Evolutionary conservation across 495 filamentous ascomycete species (phyloP), one percentile per base, ranked within the genome.

Genomic region (Aeminium ludgeri): DNA sequence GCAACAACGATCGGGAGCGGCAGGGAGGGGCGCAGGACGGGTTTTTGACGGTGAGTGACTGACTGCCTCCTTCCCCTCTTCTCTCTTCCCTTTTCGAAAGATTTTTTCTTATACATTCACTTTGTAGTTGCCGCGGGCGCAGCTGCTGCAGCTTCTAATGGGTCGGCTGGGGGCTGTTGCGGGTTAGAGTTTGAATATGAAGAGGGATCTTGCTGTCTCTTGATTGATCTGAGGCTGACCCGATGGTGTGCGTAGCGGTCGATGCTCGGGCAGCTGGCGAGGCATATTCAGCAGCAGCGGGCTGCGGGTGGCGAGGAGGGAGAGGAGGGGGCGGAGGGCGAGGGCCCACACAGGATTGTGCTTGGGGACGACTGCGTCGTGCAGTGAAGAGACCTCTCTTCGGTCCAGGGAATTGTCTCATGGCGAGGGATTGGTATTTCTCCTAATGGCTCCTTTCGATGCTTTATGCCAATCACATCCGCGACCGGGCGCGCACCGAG

Each of bases 1-100:
- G 60, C 40, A 65, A 74, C 52, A 83, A 82, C 51, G 76, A 80
- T 50, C 62, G 68, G 25, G 64, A 76, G 36, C 65, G 74, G 37
- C 67, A 64, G 47, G 74, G 68, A 4, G 75, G 76, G 8, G 63
- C 74, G 53, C 62, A 61, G 40, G 75, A 78, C 46, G 73, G 73
- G 12, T 69, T 65, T 33, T 63, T 82, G 33, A 77, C 78, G 51
- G 75, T 80, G 64, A 41, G 70, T 65, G 41, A 35, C n/a, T 15
- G 23, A 25, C 23, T 25, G 4, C 23, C 23, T 25, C 23, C 8
- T 8, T 25, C 23, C 23, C 8, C 8, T 4, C 3, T 8, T 8
- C 23, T 8, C 23, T 3, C 23, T 25, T 3, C 23, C 23, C 11
- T 42, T 38, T n/a, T n/a, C n/a, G n/a, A n/a, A 25, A 8, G 11